Conservation (phyloP, 306 rosid genomes). For the Arachis stenosperma region DNA sequence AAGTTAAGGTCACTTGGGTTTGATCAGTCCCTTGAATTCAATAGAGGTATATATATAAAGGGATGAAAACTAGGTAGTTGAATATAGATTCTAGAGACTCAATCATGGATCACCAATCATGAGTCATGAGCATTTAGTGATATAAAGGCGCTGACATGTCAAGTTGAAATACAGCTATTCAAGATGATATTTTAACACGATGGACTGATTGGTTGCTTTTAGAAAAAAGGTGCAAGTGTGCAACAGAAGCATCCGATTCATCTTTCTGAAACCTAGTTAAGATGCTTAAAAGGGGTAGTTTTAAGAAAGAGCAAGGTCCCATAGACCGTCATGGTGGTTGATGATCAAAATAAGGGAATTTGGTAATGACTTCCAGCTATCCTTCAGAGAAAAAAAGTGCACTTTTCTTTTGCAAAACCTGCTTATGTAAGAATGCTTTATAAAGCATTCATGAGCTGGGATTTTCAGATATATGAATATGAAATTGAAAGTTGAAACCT, state of each 20-base stretch:
- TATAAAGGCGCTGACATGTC: not conserved
- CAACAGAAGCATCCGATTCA: conserved; percentile 9
- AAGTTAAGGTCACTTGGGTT: conserved; percentile 21
- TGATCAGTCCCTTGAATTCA: conserved; percentile 27
- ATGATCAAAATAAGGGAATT: conserved; percentile 7
- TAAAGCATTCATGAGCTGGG: conserved; percentile 54
- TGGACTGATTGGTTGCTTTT: conserved; percentile 39
- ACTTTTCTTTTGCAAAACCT: not conserved
- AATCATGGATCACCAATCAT: conserved; percentile 31
- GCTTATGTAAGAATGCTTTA: conserved; percentile 41
- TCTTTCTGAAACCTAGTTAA: conserved; percentile 5
- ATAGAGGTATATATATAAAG: conserved; percentile 34
- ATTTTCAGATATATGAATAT: conserved; percentile 38
- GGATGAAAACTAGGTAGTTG: conserved; percentile 26
- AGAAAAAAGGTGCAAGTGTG: conserved; percentile 27
- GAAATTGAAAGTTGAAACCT: too few species aligned
- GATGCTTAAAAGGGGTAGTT: conserved; percentile 15
- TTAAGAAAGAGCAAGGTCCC: conserved; percentile 31
- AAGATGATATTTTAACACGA: conserved; percentile 34
- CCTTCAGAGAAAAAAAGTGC: not conserved
- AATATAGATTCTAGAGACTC: conserved; percentile 32
- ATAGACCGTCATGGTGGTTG: not conserved
- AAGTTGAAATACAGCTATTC: conserved; percentile 28
- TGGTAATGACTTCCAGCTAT: not conserved
- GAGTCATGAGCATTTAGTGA: not conserved